Base-by-base conservation (phyloP, 495 filamentous ascomycete genomes). In the Penicillium waksmanii region DNA sequence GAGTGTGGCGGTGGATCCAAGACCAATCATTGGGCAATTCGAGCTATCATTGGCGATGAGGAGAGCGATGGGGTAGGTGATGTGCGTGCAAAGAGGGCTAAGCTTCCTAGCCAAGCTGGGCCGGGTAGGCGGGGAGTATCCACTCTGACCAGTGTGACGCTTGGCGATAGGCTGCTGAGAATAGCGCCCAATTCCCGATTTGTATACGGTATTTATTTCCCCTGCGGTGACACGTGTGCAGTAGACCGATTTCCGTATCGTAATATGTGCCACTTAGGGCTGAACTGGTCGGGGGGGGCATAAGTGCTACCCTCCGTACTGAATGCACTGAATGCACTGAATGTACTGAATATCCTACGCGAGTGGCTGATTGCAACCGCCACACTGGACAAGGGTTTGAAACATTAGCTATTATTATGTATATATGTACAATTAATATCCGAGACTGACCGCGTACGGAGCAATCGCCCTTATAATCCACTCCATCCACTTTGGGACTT, bases 81-180 rank as follows among this genome's bases (percentile, higher is more conserved):
- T 48, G 46, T 48, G 46, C 46, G 46, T 48, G 46, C 46, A 48
- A 48, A 48, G 46, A 48, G 23, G 46, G 46, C 46, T 27, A 48
- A 48, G 46, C 46, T 48, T 48, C 46, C 1, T 5, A 48, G 46
- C 46, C 46, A 48, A 48, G 46, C 46, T 25, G 19, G 46, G 23
- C 6, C 18, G 46, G 46, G 46, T 21, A 19, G 42, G 42, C 46
- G 17, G 46, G 21, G 46, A 27, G 10, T 3, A 4, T 48, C 46
- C 46, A 48, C 46, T 27, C 3, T 12, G 13, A 1, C 23, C 36
- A 2, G 3, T 5, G 0, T 27, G 6, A 27, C 3, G 46, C 10
- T 9, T 17, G 15, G 46, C 15, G 46, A 48, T 48, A 48, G 46
- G 46, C 46, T 48, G 12, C 11, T 48, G 12, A 1, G n/a, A 17